phyloP scores from a whole-genome alignment of 768 basidiomycete species.

The Boletus rufocinnamomeus region DNA sequence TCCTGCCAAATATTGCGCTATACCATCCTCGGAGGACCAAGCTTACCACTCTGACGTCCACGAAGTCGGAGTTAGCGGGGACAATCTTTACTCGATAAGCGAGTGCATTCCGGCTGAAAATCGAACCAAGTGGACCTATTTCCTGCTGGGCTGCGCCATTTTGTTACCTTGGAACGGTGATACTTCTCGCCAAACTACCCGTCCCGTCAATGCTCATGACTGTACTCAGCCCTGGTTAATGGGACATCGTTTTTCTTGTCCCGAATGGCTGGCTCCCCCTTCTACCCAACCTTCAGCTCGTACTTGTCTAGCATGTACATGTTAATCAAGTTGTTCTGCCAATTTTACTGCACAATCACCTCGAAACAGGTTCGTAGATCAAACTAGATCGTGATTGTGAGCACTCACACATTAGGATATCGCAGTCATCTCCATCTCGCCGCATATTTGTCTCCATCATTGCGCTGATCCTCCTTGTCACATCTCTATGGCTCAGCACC shows the following conservation, averaged over 20 bases:
- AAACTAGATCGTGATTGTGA: neutral
- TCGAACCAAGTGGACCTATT: neutral
- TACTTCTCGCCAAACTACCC: neutral
- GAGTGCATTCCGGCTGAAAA: neutral
- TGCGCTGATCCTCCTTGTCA: neutral
- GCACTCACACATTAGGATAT: neutral
- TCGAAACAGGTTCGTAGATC: neutral
- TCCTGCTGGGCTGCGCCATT: conserved; percentile 5
- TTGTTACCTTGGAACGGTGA: conserved; percentile 1
- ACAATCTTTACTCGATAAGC: neutral
- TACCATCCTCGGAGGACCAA: neutral
- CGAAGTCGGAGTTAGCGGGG: neutral
- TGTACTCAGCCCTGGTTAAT: neutral
- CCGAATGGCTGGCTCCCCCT: neutral
- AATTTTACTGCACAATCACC: conserved; percentile 1
- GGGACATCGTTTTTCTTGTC: neutral
- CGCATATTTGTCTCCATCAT: neutral
- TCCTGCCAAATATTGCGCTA: neutral
- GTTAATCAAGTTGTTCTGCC: neutral
- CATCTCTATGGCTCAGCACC: neutral
- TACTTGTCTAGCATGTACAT: neutral
- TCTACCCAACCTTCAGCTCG: neutral
- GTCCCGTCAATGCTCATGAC: neutral
- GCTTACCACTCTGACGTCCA: neutral
- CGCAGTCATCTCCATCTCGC: neutral